These are phyloP conservation scores for Myriosclerotinia curreyana DNA, from an alignment of 2,329 filamentous ascomycete genomes.

Conservation along the genomic window DNA sequence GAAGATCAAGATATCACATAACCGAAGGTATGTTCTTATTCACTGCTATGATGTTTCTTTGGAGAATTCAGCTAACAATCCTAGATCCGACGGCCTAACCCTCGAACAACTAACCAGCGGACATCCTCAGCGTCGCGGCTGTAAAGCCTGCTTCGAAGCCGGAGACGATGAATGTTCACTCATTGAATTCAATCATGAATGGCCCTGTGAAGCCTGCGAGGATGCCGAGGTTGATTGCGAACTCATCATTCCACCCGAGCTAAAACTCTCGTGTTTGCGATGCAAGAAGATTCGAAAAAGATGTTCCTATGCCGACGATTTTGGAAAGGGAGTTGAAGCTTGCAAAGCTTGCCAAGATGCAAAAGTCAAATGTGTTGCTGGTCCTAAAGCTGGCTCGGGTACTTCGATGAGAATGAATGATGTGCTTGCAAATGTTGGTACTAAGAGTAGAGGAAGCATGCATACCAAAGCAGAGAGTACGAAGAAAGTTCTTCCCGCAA, in stretches of 20 bases:
- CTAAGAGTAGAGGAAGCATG: not conserved
- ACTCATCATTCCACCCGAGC: slow-evolving; percentile 29
- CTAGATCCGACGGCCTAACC: slow-evolving; percentile 31
- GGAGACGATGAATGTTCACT: slow-evolving; percentile 33
- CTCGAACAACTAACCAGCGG: slow-evolving; percentile 27
- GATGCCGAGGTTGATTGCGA: slow-evolving; percentile 28
- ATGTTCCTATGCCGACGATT: slow-evolving; percentile 30
- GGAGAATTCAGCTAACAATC: slow-evolving; percentile 14
- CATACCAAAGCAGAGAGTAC: not conserved
- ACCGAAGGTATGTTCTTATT: slow-evolving; percentile 2
- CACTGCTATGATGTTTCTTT: not conserved
- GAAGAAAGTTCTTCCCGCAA: not conserved
- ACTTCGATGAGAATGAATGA: slow-evolving; percentile 9
- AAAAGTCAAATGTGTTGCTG: slow-evolving; percentile 28
- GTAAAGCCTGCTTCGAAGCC: slow-evolving; percentile 32
- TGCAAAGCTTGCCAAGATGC: slow-evolving; percentile 31
- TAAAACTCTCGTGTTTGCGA: slow-evolving; percentile 30
- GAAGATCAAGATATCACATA: slow-evolving; percentile 18
- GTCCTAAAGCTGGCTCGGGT: slow-evolving; percentile 14
- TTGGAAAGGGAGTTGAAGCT: slow-evolving; percentile 25
- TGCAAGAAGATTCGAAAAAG: slow-evolving; percentile 28
- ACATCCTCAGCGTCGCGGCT: slow-evolving; percentile 33
- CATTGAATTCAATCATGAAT: slow-evolving; percentile 27
- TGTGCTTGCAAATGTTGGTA: not conserved
- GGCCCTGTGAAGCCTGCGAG: slow-evolving; percentile 33